These are phyloP conservation scores for Bauhinia variegata DNA, from an alignment of 306 rosid species.

Conservation along the genomic window DNA sequence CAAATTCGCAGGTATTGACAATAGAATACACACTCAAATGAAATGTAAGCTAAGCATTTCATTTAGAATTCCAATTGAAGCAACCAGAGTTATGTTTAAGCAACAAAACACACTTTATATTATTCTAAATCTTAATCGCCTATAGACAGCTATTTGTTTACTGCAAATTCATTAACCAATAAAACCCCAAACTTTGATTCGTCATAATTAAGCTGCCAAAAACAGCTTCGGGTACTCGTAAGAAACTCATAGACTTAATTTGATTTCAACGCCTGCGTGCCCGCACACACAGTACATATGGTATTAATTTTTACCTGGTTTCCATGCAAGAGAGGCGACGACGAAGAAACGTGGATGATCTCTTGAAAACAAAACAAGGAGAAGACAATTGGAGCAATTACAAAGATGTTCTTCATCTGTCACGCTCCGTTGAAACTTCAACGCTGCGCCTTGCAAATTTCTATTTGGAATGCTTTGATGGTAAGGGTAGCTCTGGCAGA, in stretches of 20 bases:
- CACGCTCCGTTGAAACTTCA: slow-evolving; percentile 13
- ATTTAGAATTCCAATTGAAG: slow-evolving; percentile 9
- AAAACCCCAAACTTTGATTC: slow-evolving; percentile 17
- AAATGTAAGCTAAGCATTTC: not conserved
- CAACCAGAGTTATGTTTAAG: slow-evolving; percentile 8
- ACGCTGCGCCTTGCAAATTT: slow-evolving; percentile 1
- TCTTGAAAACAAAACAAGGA: slow-evolving; percentile 38
- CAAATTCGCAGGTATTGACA: slow-evolving; percentile 29
- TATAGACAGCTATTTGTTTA: slow-evolving; percentile 11
- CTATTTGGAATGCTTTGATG: not conserved
- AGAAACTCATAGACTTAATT: not conserved
- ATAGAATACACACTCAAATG: slow-evolving; percentile 11
- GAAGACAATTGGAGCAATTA: slow-evolving; percentile 38
- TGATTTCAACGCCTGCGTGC: not conserved
- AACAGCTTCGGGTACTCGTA: not conserved
- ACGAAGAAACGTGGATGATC: slow-evolving; percentile 33
- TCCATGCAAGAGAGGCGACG: slow-evolving; percentile 45
- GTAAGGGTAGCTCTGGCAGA: not conserved
- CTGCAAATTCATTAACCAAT: slow-evolving; percentile 16
- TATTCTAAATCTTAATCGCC: slow-evolving; percentile 17
- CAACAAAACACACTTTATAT: not conserved
- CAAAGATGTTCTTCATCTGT: slow-evolving; percentile 49
- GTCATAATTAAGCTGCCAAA: slow-evolving; percentile 27
- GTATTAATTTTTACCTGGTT: slow-evolving; percentile 38
- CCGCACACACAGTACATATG: not conserved